phyloP scores from a whole-genome alignment of 1,139 yeast genomes.

The Saccharomyces hybrid region DNA sequence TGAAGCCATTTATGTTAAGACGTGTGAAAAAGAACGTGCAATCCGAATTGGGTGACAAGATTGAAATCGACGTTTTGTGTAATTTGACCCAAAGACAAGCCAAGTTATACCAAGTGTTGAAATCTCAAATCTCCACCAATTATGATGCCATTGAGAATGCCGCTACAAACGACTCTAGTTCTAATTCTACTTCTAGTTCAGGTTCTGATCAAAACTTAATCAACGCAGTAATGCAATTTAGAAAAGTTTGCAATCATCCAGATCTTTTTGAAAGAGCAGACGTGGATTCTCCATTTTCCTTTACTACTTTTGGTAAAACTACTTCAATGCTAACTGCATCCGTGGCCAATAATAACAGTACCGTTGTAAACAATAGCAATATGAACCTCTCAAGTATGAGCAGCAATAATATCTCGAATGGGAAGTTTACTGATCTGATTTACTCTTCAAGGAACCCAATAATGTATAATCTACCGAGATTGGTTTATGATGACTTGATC shows the following conservation, averaged over 20 bases:
- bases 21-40: conserved; percentile 96
- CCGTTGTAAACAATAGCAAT: conserved; percentile 9
- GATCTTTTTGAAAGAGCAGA: conserved; percentile 96
- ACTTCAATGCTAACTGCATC: conserved; percentile 36
- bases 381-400: neutral
- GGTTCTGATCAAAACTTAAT: conserved; percentile 62
- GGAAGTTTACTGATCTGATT: conserved; percentile 51
- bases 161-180: conserved; percentile 34
- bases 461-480: conserved; percentile 52
- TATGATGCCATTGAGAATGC: conserved; percentile 75
- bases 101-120: conserved; percentile 75
- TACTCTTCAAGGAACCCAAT: conserved; percentile 65
- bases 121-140: conserved; percentile 81
- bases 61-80: conserved; percentile 90
- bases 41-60: conserved; percentile 93
- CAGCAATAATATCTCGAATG: conserved; percentile 29
- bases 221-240: conserved; percentile 96
- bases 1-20: conserved; percentile 96
- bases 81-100: conserved; percentile 87
- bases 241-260: conserved; percentile 98
- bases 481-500: conserved; percentile 61
- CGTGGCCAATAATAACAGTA: neutral
- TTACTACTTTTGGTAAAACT: conserved; percentile 71
- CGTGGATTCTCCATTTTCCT: conserved; percentile 74
- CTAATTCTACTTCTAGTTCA: neutral